phyloP scores from a whole-genome alignment of 1,284 basidiomycete species.

The Ceratobasidium sp. region DNA sequence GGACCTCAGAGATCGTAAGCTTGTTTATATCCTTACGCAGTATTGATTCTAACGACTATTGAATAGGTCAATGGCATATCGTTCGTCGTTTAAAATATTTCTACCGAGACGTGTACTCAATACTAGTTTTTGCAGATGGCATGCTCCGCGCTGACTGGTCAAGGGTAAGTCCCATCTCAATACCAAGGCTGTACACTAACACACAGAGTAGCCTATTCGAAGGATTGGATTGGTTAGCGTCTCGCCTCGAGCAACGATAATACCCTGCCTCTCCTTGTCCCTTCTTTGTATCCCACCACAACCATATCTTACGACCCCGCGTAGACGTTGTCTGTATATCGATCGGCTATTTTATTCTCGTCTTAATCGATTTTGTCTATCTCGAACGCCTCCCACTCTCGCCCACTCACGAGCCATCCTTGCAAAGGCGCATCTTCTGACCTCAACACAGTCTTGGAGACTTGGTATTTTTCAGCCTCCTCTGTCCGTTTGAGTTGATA shows the following conservation, averaged over 20 bases:
- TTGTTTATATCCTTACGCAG: background rate
- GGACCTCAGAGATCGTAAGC: slow-evolving; percentile 43
- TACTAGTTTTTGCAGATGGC: slow-evolving; percentile 33
- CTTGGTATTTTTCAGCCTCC: slow-evolving; percentile 57
- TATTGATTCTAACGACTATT: background rate
- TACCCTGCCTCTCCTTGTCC: background rate
- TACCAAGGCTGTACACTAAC: background rate
- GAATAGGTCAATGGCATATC: slow-evolving; percentile 44
- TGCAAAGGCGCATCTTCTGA: slow-evolving; percentile 60
- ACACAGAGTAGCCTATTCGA: slow-evolving; percentile 38
- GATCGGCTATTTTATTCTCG: slow-evolving; percentile 13
- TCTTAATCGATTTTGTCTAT: slow-evolving; percentile 16
- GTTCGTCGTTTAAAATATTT: background rate
- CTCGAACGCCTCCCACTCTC: slow-evolving; percentile 64
- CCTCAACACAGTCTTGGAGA: slow-evolving; percentile 60
- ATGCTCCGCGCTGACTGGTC: slow-evolving; percentile 43
- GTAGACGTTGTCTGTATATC: slow-evolving; percentile 18
- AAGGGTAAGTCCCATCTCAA: slow-evolving; percentile 30
- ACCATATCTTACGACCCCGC: background rate
- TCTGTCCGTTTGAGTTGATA: slow-evolving; percentile 54
- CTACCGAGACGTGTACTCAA: background rate
- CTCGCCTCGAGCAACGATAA: slow-evolving; percentile 41
- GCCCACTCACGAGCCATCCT: slow-evolving; percentile 70
- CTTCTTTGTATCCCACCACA: background rate
- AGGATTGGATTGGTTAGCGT: slow-evolving; percentile 42